Conservation (phyloP, 768 basidiomycete genomes). For the Lactarius hatsudake region DNA sequence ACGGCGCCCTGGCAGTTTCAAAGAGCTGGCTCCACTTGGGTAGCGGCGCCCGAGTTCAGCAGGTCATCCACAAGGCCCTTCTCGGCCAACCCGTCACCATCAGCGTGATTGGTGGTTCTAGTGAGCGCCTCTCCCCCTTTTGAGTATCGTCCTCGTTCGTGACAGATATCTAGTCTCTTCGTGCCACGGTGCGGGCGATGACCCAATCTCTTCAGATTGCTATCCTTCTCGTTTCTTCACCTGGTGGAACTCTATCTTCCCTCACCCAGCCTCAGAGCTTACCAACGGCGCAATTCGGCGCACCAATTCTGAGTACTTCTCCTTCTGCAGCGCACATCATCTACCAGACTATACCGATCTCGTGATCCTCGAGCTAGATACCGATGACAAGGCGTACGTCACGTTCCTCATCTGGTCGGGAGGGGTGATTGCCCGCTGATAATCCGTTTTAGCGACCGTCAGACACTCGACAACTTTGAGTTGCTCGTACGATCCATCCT, state of each 20-base stretch:
- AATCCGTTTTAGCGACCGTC: slow-evolving; percentile 50
- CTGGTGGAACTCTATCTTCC: slow-evolving; percentile 99
- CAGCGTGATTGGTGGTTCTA: slow-evolving; percentile 84
- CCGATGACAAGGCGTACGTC: slow-evolving; percentile 82
- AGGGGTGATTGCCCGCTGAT: background rate
- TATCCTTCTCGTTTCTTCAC: slow-evolving; percentile 95
- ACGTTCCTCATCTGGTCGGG: slow-evolving; percentile 1
- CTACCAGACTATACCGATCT: slow-evolving; percentile 92
- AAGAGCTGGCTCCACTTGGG: slow-evolving; percentile 76
- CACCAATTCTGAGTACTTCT: slow-evolving; percentile 92
- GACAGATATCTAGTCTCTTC: slow-evolving; percentile 64
- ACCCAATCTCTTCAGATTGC: slow-evolving; percentile 77
- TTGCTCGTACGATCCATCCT: slow-evolving; percentile 90
- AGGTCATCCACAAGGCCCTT: slow-evolving; percentile 79
- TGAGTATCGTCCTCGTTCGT: slow-evolving; percentile 1
- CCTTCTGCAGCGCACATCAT: slow-evolving; percentile 90
- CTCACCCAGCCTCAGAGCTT: slow-evolving; percentile 94
- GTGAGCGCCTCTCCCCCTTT: slow-evolving; percentile 42
- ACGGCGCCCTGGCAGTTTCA: slow-evolving; percentile 71
- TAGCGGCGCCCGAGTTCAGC: slow-evolving; percentile 77
- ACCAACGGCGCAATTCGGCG: slow-evolving; percentile 95
- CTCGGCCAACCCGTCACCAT: slow-evolving; percentile 86
- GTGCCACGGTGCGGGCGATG: slow-evolving; percentile 91
- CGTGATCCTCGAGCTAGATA: slow-evolving; percentile 92
- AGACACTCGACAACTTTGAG: slow-evolving; percentile 83